Conservation (phyloP, 2,329 filamentous ascomycete genomes). For the Fusarium palustre region DNA sequence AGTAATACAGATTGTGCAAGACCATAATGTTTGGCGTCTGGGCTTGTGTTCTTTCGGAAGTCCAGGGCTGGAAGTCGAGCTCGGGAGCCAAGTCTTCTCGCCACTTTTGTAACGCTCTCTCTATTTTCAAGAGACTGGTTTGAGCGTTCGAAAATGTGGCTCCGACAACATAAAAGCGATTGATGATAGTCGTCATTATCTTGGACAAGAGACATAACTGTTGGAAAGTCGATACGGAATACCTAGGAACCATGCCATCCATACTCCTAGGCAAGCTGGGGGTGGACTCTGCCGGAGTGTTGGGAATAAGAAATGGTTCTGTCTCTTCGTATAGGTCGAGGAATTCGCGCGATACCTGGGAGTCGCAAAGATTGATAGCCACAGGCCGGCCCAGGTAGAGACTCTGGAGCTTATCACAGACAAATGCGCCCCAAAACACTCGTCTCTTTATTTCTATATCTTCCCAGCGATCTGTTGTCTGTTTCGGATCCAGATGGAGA, state of each 20-base stretch:
- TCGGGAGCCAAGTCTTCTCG: background rate
- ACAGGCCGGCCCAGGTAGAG: slow-evolving; percentile 17
- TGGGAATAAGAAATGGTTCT: slow-evolving; percentile 5
- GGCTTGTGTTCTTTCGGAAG: accelerated
- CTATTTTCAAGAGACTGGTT: background rate
- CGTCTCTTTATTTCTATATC: slow-evolving; percentile 15
- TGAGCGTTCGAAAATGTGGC: slow-evolving; percentile 18
- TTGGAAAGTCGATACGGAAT: slow-evolving; percentile 20
- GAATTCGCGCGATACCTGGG: slow-evolving; percentile 9
- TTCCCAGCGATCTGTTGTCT: background rate
- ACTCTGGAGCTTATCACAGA: slow-evolving; percentile 58
- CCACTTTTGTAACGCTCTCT: slow-evolving; percentile 8
- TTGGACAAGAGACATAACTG: slow-evolving; percentile 12
- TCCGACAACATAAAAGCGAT: slow-evolving; percentile 14
- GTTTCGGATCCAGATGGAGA: background rate
- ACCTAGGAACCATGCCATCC: background rate
- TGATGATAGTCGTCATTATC: slow-evolving; percentile 22
- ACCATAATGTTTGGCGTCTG: slow-evolving; percentile 23
- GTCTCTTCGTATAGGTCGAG: slow-evolving; percentile 20
- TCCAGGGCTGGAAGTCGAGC: slow-evolving; percentile 16
- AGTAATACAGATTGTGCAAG: slow-evolving; percentile 14
- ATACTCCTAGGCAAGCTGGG: background rate
- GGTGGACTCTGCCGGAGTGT: accelerated
- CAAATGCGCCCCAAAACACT: slow-evolving; percentile 12
- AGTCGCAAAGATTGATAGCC: slow-evolving; percentile 2